Evolutionary conservation across 129 eudicot genomes (phyloP), one percentile per base, ranked within the genome.

Genomic region (Mikania micrantha): DNA sequence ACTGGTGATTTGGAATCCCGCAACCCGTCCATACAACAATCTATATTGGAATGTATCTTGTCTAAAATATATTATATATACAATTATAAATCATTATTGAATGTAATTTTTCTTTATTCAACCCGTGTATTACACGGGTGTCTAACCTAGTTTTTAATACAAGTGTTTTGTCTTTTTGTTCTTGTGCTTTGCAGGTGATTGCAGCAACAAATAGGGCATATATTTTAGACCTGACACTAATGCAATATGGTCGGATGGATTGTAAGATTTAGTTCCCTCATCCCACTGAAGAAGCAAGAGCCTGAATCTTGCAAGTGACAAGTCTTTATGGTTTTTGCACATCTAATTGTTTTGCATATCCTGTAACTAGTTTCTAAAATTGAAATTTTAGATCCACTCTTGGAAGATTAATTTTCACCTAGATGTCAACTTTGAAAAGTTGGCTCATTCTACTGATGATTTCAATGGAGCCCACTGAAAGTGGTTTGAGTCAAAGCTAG

Each of bases 141-240:
- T n/a, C n/a, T n/a, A n/a, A n/a, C n/a, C n/a, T n/a, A n/a, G n/a
- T n/a, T n/a, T n/a, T n/a, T n/a, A n/a, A n/a, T n/a, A n/a, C n/a
- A n/a, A n/a, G n/a, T n/a, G n/a, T n/a, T n/a, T n/a, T n/a, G n/a
- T n/a, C n/a, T n/a, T n/a, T 40, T 10, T 74, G 2, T 5, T 2
- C 15, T 40, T 40, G 4, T 40, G 45, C 45, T 12, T 40, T 66
- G 64, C 63, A 90, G 96, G 96, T 90, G 44, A 90, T 90, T 59
- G 97, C 97, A 70, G 97, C 97, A 59, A 90, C 97, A 7, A 90
- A 90, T 69, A 71, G 97, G 71, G 97, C 97, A 31, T 95, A 90
- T 74, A 87, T 90, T 41, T 77, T 90, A 32, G 97, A 90, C 66
- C 97, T 95, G 19, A 92, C 97, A 3, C 79, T 90, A 25, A 84